Evolutionary conservation across 225 moss, liverwort and hornwort genomes (phyloP).

Genomic region (Lunularia cruciata): DNA sequence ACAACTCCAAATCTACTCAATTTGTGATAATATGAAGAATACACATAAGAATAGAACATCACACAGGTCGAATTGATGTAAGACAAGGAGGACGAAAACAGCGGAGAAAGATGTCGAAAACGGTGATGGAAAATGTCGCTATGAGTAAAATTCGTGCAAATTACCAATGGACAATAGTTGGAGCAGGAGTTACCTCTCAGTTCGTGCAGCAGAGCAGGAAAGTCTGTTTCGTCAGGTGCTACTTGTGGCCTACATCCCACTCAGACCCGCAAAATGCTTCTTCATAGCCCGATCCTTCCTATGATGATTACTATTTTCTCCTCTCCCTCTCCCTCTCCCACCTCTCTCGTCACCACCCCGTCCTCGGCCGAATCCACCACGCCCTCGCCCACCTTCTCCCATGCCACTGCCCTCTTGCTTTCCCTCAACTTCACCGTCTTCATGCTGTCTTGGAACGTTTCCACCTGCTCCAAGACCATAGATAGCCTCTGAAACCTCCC

Average conservation of each 20-base stretch:
- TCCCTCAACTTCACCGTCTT: conserved; percentile 18
- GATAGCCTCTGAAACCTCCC: conserved; percentile 44
- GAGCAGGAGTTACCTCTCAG: no score
- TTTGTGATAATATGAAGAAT: no score
- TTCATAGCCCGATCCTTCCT: conserved; percentile 91
- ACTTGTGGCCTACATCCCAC: conserved; percentile 45
- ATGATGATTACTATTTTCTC: conserved; percentile 64
- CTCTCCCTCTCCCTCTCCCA: conserved; percentile 47
- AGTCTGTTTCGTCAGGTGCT: background rate
- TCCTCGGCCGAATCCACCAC: conserved; percentile 49
- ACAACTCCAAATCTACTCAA: no score
- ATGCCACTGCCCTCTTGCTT: conserved; percentile 43
- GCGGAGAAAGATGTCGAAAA: no score
- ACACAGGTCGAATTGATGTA: no score
- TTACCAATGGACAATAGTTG: no score
- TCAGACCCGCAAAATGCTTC: conserved; percentile 81
- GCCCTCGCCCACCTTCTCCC: conserved; percentile 56
- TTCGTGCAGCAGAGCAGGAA: background rate
- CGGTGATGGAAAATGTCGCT: no score
- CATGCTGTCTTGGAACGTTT: conserved; percentile 49
- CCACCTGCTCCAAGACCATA: conserved; percentile 78
- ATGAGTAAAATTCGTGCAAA: no score
- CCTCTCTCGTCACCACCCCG: conserved; percentile 54
- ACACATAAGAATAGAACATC: no score
- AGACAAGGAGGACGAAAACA: no score